Conservation (phyloP, 148 eudicot genomes). For the Mesembryanthemum crystallinum region DNA sequence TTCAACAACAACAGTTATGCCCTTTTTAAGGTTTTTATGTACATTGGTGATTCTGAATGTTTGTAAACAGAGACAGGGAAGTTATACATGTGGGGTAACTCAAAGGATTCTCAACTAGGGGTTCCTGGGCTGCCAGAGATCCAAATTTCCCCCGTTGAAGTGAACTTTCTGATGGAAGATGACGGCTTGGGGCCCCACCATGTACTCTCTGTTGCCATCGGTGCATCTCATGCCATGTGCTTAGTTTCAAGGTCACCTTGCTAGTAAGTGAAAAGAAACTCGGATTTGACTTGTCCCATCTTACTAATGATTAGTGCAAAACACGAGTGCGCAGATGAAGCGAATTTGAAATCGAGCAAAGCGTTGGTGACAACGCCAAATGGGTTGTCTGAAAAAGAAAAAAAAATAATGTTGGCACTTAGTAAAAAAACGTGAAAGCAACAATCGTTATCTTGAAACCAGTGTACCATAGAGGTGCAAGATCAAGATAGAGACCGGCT, state of each 20-base stretch:
- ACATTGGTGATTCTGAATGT: neutral
- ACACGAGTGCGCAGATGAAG: neutral
- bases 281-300: no score
- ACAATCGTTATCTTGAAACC: no score
- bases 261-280: neutral
- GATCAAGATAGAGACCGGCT: no score
- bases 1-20: neutral
- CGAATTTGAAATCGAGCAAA: neutral
- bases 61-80: slow-evolving; percentile 61
- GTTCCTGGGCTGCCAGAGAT: slow-evolving; percentile 88
- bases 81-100: slow-evolving; percentile 90
- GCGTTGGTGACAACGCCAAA: no score
- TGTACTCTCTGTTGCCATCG: slow-evolving; percentile 67
- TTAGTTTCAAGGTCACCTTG: slow-evolving; percentile 53
- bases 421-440: no score
- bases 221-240: slow-evolving; percentile 88
- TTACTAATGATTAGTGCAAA: neutral
- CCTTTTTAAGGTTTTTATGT: neutral
- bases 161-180: slow-evolving; percentile 73
- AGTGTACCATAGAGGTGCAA: no score
- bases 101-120: slow-evolving; percentile 83
- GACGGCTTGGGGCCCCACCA: slow-evolving; percentile 61
- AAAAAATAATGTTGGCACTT: no score
- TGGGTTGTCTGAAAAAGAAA: neutral
- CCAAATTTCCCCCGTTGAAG: slow-evolving; percentile 73